Base-by-base conservation (phyloP, 306 rosid species). In the Castanospermum australe region DNA sequence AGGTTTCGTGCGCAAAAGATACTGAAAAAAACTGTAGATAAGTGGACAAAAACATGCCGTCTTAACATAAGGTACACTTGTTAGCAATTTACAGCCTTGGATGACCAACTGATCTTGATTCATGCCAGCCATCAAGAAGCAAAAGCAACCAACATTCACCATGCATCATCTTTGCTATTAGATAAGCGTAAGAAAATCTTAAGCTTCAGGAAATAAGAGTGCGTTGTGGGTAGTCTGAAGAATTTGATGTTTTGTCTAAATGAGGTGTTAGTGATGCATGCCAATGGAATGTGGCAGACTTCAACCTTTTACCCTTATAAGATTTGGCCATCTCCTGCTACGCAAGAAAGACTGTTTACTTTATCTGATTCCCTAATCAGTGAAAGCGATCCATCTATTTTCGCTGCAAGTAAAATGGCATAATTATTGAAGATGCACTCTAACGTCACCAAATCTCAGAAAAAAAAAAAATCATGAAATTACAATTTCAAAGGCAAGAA, bases 81-180 rank as follows among this genome's bases (percentile, higher is more conserved):
- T 22, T 10, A 39, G 44, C 36, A 68, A 25, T 51, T 60, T 48
- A 9, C 48, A 68, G 36, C 63, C 28, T 18, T 50, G 68, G 55
- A 62, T 51, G 56, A 55, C 14, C 57, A 67, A 54, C 45, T 10
- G 44, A 13, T 51, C 28, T 73, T n/a, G 30, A 39, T 21, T 32
- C 70, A 56, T 25, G 32, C 20, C 54, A 30, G 44, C 64, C 65
- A 65, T 48, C 55, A 83, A 52, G 28, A 55, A 70, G 73, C 57
- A 76, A 64, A 28, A 72, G 17, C 24, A 52, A 51, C 48, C 47
- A 8, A 41, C 17, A 45, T 75, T 59, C 68, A 22, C 63, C 41
- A 38, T 39, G 38, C 79, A 11, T n/a, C 62, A 32, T 54, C 32
- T 33, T 35, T 75, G 63, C 55, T 6, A 14, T 50, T 52, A 38